phyloP scores from a whole-genome alignment of 2,329 filamentous ascomycete species.

The Fusarium pseudoanthophilum region DNA sequence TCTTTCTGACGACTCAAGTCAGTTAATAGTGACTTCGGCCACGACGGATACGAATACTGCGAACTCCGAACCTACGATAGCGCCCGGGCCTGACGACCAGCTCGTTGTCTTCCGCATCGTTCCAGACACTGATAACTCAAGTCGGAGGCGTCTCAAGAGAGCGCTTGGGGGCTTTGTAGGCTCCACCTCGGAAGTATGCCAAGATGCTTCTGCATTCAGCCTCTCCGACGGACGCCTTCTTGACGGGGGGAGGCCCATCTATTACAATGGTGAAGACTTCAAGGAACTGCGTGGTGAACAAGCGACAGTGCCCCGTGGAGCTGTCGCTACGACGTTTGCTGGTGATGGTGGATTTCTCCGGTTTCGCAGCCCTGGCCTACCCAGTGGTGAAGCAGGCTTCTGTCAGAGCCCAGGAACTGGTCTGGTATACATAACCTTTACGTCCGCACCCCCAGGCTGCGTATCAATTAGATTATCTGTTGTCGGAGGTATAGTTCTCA shows the following conservation, averaged over 20 bases:
- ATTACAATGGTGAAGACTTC: background rate
- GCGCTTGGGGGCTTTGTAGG: background rate
- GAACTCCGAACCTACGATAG: background rate
- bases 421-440: background rate
- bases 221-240: background rate
- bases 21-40: fast-evolving
- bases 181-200: background rate
- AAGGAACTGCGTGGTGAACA: background rate
- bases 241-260: background rate
- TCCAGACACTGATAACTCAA: background rate
- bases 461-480: background rate
- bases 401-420: background rate
- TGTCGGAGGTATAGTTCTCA: background rate
- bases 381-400: background rate
- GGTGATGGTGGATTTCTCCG: background rate
- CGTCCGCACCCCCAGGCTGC: background rate
- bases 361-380: background rate
- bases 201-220: background rate
- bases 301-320: background rate
- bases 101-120: background rate
- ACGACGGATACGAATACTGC: background rate
- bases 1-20: background rate
- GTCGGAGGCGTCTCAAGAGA: background rate
- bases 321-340: background rate
- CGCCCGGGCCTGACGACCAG: background rate